These are phyloP conservation scores for Crithidia bombi DNA, from an alignment of 208 protist species.

Conservation along the genomic window DNA sequence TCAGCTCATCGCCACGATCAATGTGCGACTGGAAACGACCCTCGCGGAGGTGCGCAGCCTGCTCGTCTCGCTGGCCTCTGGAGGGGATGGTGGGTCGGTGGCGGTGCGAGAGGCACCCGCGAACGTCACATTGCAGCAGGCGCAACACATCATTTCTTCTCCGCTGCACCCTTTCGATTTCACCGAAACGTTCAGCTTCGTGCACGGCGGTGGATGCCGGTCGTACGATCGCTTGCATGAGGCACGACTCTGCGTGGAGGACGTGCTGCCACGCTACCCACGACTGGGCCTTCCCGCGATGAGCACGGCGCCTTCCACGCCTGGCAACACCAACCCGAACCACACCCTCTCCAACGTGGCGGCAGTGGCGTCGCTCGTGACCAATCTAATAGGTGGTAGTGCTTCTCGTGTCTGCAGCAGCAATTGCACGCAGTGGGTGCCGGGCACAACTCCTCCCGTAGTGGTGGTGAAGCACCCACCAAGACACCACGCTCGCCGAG, in stretches of 20 bases:
- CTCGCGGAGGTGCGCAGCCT: constrained; percentile 62
- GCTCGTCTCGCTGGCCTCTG: constrained; percentile 45
- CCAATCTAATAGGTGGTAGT: background rate
- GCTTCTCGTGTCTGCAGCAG: constrained; percentile 16
- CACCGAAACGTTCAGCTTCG: constrained; percentile 72
- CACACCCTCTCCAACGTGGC: too few relatives aligned
- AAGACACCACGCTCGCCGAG: background rate
- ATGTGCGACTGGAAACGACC: constrained; percentile 47
- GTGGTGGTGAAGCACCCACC: constrained; percentile 24
- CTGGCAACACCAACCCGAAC: background rate
- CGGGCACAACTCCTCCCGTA: constrained; percentile 16
- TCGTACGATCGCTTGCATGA: constrained; percentile 35
- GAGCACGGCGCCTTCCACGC: background rate
- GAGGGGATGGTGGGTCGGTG: constrained; percentile 37
- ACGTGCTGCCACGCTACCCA: constrained; percentile 65
- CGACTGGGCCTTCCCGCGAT: constrained; percentile 42
- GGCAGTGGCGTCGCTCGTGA: background rate
- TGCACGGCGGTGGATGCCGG: constrained; percentile 50
- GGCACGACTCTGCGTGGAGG: constrained; percentile 31
- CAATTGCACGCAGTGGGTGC: constrained; percentile 38
- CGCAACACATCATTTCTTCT: constrained; percentile 38
- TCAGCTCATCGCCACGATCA: constrained; percentile 68
- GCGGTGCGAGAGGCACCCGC: constrained; percentile 43
- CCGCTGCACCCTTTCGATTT: constrained; percentile 84
- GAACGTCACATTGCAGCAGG: constrained; percentile 51